Percentiles rank a stretch among this genome's conserved stretches.
These are phyloP conservation scores for Yamadazyma blattariae DNA, from an alignment of 1,139 yeast genomes.

Conservation along the genomic window DNA sequence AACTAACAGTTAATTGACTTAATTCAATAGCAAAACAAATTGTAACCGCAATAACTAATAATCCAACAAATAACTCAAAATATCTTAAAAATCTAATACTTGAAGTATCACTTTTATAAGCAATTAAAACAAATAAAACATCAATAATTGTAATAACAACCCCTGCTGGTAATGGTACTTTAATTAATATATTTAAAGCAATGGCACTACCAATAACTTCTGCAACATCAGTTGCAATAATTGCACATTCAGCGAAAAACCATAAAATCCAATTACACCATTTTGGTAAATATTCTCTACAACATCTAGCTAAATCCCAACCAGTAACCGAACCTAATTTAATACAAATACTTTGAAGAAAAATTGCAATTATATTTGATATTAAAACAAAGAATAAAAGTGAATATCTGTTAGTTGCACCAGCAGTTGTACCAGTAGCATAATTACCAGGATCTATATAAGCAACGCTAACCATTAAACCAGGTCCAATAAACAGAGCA, in stretches of 20 bases:
- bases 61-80: slow-evolving; percentile 67
- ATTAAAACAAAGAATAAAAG: slow-evolving; percentile 63
- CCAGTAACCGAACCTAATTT: slow-evolving; percentile 83
- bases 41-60: slow-evolving; percentile 65
- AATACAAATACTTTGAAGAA: slow-evolving; percentile 68
- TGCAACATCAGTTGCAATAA: slow-evolving; percentile 81
- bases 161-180: slow-evolving; percentile 76
- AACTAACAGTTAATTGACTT: slow-evolving; percentile 47
- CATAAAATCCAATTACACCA: slow-evolving; percentile 59
- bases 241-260: slow-evolving; percentile 74
- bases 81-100: slow-evolving; percentile 60
- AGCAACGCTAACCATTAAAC: slow-evolving; percentile 72
- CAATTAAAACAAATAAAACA: slow-evolving; percentile 69
- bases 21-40: slow-evolving; percentile 71
- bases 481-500: slow-evolving; percentile 69
- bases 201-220: slow-evolving; percentile 89
- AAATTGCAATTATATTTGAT: slow-evolving; percentile 71
- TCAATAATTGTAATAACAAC: slow-evolving; percentile 70
- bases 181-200: slow-evolving; percentile 67
- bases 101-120: slow-evolving; percentile 67
- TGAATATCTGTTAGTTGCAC: slow-evolving; percentile 64
- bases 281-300: slow-evolving; percentile 58
- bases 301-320: slow-evolving; percentile 67
- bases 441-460: slow-evolving; percentile 88
- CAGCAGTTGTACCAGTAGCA: slow-evolving; percentile 76